Conservation (phyloP, 768 basidiomycete species). For the Tephrocybe sp. region DNA sequence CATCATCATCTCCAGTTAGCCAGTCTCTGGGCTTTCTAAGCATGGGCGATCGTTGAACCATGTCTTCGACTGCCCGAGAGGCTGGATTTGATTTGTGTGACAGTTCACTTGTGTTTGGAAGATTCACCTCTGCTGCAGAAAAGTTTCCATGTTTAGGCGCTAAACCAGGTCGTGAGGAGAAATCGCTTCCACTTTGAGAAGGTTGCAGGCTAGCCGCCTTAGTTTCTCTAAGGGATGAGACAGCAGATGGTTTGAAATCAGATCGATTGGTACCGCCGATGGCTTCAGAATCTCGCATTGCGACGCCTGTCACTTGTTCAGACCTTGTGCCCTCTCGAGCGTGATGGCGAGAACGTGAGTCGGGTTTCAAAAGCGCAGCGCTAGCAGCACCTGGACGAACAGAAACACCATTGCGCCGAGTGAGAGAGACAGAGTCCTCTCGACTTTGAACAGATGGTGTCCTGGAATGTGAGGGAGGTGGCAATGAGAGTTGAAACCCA, state of each 20-base stretch:
- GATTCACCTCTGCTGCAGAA: slow-evolving; percentile 35
- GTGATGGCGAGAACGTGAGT: slow-evolving; percentile 19
- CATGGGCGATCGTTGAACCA: neutral
- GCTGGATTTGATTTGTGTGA: neutral
- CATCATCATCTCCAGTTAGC: slow-evolving; percentile 67
- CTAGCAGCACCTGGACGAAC: slow-evolving; percentile 1
- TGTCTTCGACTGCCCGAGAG: neutral
- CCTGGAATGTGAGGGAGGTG: slow-evolving; percentile 6
- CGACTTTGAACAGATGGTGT: slow-evolving; percentile 7
- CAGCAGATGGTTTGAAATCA: neutral
- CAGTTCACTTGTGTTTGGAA: slow-evolving; percentile 4
- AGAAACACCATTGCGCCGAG: slow-evolving; percentile 9
- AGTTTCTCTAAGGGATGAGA: slow-evolving; percentile 1
- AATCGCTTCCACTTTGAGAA: neutral
- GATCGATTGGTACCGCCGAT: slow-evolving; percentile 1
- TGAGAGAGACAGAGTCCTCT: slow-evolving; percentile 8
- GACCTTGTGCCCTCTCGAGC: slow-evolving; percentile 45
- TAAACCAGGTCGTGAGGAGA: slow-evolving; percentile 36
- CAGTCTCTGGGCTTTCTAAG: slow-evolving; percentile 45
- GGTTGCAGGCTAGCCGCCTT: slow-evolving; percentile 3
- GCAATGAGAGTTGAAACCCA: slow-evolving; percentile 32
- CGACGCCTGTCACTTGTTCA: slow-evolving; percentile 52
- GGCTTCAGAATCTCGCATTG: slow-evolving; percentile 40
- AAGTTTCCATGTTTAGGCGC: slow-evolving; percentile 49
- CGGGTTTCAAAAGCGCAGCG: slow-evolving; percentile 20